A percentile compares a stretch with the other conserved stretches of the same genome.
phyloP scores from a whole-genome alignment of 306 rosid genomes.

The Begonia fuchsioides region DNA sequence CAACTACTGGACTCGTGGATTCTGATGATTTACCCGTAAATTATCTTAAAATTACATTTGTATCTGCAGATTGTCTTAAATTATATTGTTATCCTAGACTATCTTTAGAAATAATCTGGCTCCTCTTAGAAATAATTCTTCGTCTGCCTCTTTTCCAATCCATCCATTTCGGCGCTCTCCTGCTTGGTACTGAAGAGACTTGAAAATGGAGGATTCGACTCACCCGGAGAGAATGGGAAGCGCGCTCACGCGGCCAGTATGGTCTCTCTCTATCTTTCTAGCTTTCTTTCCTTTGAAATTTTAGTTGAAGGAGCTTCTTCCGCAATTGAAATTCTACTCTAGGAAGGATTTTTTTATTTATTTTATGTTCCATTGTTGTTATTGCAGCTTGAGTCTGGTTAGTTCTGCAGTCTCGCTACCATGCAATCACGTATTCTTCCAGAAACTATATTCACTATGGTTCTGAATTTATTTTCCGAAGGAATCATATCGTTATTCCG shows the following conservation, averaged over 20 bases:
- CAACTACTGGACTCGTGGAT: constrained; percentile 25
- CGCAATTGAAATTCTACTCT: too few species aligned
- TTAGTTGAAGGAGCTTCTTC: not conserved
- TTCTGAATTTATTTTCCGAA: constrained; percentile 4
- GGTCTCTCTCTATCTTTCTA: constrained; percentile 19
- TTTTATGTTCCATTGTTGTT: not conserved
- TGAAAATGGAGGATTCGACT: constrained; percentile 27
- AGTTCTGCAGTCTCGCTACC: constrained; percentile 36
- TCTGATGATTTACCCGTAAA: too few species aligned
- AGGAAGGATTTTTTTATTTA: too few species aligned
- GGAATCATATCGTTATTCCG: not conserved
- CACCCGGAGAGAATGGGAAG: constrained; percentile 71
- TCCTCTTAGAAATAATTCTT: too few species aligned
- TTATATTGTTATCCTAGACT: too few species aligned
- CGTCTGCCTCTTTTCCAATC: too few species aligned
- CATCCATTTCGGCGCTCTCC: too few species aligned
- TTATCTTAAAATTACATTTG: too few species aligned
- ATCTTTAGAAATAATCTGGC: too few species aligned
- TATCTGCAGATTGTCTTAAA: too few species aligned
- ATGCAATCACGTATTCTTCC: constrained; percentile 55
- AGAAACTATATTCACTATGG: constrained; percentile 9
- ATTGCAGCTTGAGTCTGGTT: constrained; percentile 30
- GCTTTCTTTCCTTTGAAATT: too few species aligned
- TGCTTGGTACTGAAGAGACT: too few species aligned
- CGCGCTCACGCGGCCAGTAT: constrained; percentile 84